These are phyloP conservation scores for Tuctoria greenei DNA, from an alignment of 176 grass and related monocot genomes.

Conservation along the genomic window DNA sequence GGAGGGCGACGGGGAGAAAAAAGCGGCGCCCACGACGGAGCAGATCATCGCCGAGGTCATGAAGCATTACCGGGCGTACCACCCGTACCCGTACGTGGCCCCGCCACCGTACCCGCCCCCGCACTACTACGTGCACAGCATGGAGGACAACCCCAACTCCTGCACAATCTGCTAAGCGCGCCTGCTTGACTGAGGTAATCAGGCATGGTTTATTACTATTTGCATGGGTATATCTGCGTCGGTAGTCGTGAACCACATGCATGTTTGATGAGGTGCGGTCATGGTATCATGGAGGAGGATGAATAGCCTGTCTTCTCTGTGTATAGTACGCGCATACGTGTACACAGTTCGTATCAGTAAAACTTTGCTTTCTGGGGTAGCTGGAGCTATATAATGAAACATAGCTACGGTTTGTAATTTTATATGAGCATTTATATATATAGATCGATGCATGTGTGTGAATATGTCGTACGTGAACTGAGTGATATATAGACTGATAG, in stretches of 20 bases:
- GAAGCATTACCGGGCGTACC: slow-evolving; percentile 52
- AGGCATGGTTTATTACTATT: background rate
- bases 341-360: background rate
- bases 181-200: background rate
- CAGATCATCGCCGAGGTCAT: slow-evolving; percentile 52
- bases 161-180: slow-evolving; percentile 58
- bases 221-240: background rate
- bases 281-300: background rate
- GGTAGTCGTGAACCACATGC: background rate
- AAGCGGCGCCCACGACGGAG: slow-evolving; percentile 24
- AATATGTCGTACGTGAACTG: background rate
- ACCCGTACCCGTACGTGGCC: slow-evolving; percentile 36
- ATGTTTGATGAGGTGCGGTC: background rate
- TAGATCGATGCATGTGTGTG: background rate
- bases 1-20: slow-evolving; percentile 23
- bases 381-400: slow-evolving; percentile 18
- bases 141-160: slow-evolving; percentile 90
- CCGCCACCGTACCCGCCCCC: background rate
- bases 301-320: background rate
- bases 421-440: background rate
- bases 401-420: background rate
- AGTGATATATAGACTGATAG: too few species aligned
- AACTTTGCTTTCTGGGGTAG: slow-evolving; percentile 24
- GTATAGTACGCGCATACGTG: background rate
- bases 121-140: slow-evolving; percentile 66